Conservation (phyloP, 345 rosid genomes). For the Boechera stricta region DNA sequence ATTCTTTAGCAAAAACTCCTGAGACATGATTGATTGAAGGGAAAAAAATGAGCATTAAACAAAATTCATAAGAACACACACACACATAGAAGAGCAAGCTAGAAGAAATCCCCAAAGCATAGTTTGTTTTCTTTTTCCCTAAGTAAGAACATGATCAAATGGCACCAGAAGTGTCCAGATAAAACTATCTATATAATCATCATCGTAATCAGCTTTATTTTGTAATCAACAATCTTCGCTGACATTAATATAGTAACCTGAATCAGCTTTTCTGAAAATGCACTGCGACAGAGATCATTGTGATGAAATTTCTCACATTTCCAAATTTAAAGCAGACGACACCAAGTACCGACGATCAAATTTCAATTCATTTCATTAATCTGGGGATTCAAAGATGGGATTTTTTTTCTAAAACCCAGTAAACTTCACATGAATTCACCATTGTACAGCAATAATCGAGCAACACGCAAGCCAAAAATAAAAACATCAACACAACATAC, state of each 20-base stretch:
- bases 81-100: background rate
- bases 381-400: background rate
- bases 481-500: background rate
- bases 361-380: slow-evolving; percentile 1
- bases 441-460: background rate
- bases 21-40: slow-evolving; percentile 1
- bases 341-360: background rate
- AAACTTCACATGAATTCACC: background rate
- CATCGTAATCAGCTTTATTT: background rate
- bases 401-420: background rate
- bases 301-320: background rate
- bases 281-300: background rate
- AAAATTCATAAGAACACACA: background rate
- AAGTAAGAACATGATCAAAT: slow-evolving; percentile 22
- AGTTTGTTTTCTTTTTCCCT: background rate
- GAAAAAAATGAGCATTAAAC: background rate
- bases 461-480: background rate
- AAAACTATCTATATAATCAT: slow-evolving; percentile 14
- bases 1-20: slow-evolving; percentile 38
- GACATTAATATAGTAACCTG: background rate
- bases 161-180: background rate
- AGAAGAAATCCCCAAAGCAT: background rate
- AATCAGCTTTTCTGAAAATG: background rate
- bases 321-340: background rate
- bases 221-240: background rate